Percentiles rank a stretch among this genome's conserved stretches.
Conservation (phyloP, 2,329 filamentous ascomycete species). For the Grosmannia penicillata region DNA sequence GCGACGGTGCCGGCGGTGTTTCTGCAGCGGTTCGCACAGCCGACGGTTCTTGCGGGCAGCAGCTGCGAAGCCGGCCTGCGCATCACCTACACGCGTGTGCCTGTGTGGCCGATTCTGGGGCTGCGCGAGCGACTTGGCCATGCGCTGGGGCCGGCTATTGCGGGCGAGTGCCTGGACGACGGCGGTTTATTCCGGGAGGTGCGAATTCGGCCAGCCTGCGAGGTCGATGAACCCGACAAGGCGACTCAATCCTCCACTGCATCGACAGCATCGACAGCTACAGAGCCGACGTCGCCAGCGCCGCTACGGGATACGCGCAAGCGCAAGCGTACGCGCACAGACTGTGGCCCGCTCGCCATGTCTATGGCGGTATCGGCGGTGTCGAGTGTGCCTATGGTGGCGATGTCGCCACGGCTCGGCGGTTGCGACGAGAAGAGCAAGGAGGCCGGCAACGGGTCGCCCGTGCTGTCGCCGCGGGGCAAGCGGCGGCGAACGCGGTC, state of each 20-base stretch:
- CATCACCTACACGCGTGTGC: constrained; percentile 33
- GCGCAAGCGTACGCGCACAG: constrained; percentile 13
- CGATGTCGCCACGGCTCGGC: too few relatives aligned
- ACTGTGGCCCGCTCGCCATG: too few relatives aligned
- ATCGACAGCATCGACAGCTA: too few relatives aligned
- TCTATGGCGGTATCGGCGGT: too few relatives aligned
- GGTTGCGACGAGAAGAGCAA: too few relatives aligned
- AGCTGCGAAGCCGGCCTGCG: constrained; percentile 19
- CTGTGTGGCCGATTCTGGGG: constrained; percentile 39
- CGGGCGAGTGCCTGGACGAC: constrained; percentile 19
- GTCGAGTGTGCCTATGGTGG: too few relatives aligned
- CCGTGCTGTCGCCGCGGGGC: constrained; percentile 16
- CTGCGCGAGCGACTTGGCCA: constrained; percentile 39
- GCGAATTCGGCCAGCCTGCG: too few relatives aligned
- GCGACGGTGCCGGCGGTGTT: constrained; percentile 31
- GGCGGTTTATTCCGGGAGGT: background rate
- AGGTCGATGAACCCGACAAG: too few relatives aligned
- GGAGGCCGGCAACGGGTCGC: too few relatives aligned
- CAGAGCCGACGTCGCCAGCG: too few relatives aligned
- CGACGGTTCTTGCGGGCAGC: constrained; percentile 20
- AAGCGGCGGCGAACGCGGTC: constrained; percentile 12
- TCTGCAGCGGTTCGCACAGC: constrained; percentile 34
- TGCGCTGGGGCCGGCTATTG: constrained; percentile 35
- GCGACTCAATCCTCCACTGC: too few relatives aligned
- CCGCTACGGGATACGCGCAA: constrained; percentile 13